Conservation (phyloP, 1,284 basidiomycete species). For the Neonothopanus nambi region DNA sequence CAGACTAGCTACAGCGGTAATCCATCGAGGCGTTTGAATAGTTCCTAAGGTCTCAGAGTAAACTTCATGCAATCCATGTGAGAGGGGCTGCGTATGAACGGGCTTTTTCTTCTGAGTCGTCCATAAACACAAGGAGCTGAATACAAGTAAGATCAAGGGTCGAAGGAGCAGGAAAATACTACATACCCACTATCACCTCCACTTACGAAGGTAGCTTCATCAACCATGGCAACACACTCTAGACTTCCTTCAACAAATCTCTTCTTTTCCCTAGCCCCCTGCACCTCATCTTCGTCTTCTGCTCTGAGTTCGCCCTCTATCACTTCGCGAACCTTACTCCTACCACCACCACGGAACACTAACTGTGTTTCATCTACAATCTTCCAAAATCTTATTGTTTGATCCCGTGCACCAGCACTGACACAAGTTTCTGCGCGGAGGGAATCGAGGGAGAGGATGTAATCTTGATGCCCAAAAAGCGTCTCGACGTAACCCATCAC, state of each 20-base stretch:
- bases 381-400: slow-evolving; percentile 95
- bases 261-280: slow-evolving; percentile 30
- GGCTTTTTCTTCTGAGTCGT: slow-evolving; percentile 96
- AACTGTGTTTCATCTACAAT: slow-evolving; percentile 95
- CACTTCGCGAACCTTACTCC: slow-evolving; percentile 76
- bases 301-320: slow-evolving; percentile 76
- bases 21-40: slow-evolving; percentile 83
- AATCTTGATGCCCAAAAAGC: slow-evolving; percentile 96
- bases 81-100: slow-evolving; percentile 79
- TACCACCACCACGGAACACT: slow-evolving; percentile 91
- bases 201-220: slow-evolving; percentile 89
- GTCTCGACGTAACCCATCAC: slow-evolving; percentile 95
- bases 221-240: slow-evolving; percentile 92
- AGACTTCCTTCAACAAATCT: slow-evolving; percentile 88
- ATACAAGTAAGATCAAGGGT: slow-evolving; percentile 11
- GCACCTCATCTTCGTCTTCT: slow-evolving; percentile 39
- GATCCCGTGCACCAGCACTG: slow-evolving; percentile 88
- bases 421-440: slow-evolving; percentile 85
- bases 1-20: slow-evolving; percentile 81
- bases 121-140: slow-evolving; percentile 90
- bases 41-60: slow-evolving; percentile 73
- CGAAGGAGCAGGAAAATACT: not conserved
- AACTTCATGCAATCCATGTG: slow-evolving; percentile 82
- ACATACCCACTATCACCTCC: slow-evolving; percentile 93
- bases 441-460: slow-evolving; percentile 76